Evolutionary conservation across 1,284 basidiomycete genomes (phyloP).

Genomic region (Coniferiporia weirii): DNA sequence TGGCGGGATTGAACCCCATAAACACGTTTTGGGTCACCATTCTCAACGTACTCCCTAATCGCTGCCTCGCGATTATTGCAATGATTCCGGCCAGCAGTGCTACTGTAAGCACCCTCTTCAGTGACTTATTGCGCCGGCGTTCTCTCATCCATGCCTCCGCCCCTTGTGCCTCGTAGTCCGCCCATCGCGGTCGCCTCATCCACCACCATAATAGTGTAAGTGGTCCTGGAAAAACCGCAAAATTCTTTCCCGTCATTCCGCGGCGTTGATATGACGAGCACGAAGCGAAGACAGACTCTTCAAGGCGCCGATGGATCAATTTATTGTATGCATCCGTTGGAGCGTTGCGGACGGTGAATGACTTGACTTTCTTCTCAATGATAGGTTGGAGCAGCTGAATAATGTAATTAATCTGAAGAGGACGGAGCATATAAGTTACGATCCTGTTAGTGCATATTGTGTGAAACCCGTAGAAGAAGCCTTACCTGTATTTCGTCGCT

Average conservation of each 20-base stretch:
- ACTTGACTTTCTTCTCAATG: conserved; percentile 24
- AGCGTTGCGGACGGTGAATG: conserved; percentile 24
- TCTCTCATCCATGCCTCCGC: conserved; percentile 25
- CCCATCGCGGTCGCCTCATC: conserved; percentile 25
- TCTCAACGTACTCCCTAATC: no score
- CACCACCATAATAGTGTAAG: conserved; percentile 29
- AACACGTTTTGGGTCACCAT: no score
- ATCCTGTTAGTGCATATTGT: no score
- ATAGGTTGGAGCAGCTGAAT: conserved; percentile 29
- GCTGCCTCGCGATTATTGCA: no score
- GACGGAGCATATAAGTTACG: neutral
- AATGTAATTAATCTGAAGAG: conserved; percentile 23
- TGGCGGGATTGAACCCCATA: no score
- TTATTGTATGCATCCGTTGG: conserved; percentile 27
- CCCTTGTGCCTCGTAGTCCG: conserved; percentile 22
- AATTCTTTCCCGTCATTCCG: conserved; percentile 25
- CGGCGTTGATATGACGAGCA: conserved; percentile 27
- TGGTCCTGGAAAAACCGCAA: conserved; percentile 27
- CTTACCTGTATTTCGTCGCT: conserved; percentile 27
- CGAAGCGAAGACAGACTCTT: conserved; percentile 23
- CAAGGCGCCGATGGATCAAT: conserved; percentile 22
- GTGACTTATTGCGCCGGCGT: neutral
- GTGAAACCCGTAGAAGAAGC: neutral
- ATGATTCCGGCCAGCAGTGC: neutral
- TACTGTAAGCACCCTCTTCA: neutral